Evolutionary conservation across 2,329 filamentous ascomycete species (phyloP), one percentile per base, ranked within the genome.

Genomic region (Coniella vitis): DNA sequence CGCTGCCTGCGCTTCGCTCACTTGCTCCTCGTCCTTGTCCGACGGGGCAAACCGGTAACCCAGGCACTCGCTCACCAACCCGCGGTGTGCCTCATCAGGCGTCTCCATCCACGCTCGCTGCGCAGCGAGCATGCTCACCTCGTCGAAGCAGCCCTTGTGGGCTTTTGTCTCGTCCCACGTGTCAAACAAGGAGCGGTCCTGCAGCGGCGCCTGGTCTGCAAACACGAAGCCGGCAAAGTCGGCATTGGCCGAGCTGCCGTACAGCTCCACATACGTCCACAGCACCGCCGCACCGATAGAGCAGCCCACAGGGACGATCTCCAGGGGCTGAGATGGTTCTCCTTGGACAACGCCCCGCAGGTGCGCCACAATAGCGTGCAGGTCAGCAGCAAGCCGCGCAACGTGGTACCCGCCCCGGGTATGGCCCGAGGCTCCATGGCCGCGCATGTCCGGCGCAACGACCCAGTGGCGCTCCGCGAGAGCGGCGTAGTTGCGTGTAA

Each of bases 171-270:
- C 56, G 47, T 63, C 65, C 66, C 67, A 69, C 8, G 45, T 52
- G 44, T 55, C 61, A 42, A 63, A 61, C 2, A 38, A 13, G 9
- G 61, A 62, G 14, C 64, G 63, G 46, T 70, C 66, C 56, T 70
- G 67, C 44, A 69, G 55, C 36, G 67, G 67, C 4, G 65, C 67
- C 56, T 70, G 67, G 59, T 69, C 67, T 14, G 67, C 67, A 38
- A 69, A 68, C 17, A 65, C 59, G 34, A 64, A 60, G 0, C 63
- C 67, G 0, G 55, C 47, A 31, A 69, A 64, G 22, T 59, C 62
- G 3, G 32, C 47, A 45, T 58, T 29, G 25, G 25, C 25, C 10
- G 5, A 5, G 10, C 10, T 55, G 3, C 63, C 62, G 36, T 67
- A 69, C 1, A 70, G 60, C 57, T 70, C 67, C 5, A 64, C 54